Conservation (phyloP, 192 early-diverging fungal species). For the Podila epigama region DNA sequence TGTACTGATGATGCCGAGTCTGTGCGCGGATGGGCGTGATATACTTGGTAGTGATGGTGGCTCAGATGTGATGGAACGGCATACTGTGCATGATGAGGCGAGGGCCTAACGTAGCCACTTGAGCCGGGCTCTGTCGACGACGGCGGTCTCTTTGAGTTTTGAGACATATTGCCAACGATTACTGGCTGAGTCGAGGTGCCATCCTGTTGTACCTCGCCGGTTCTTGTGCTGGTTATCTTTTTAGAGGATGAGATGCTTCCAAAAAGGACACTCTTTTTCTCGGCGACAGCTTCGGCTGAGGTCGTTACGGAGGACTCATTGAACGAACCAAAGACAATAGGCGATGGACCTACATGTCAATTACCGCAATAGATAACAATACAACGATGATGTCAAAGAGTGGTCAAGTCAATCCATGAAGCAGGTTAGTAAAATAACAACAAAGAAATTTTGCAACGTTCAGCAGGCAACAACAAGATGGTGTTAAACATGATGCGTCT, state of each 20-base stretch:
- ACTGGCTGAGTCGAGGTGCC: too few species aligned
- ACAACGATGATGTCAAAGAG: too few species aligned
- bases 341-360: constrained; percentile 16
- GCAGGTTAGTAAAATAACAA: not conserved
- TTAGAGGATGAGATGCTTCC: constrained; percentile 5
- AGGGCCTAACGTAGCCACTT: too few species aligned
- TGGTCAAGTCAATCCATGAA: too few species aligned
- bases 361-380: too few species aligned
- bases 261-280: constrained; percentile 1
- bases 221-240: constrained; percentile 6
- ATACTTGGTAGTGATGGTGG: constrained; percentile 7
- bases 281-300: constrained; percentile 1
- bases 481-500: not conserved
- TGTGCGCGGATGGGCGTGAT: constrained; percentile 6
- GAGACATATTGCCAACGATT: too few species aligned
- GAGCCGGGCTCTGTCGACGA: too few species aligned
- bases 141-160: too few species aligned
- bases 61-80: constrained; percentile 12
- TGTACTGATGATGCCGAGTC: constrained; percentile 24
- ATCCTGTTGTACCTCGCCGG: too few species aligned
- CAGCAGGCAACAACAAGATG: not conserved
- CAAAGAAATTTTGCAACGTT: not conserved
- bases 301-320: constrained; percentile 22
- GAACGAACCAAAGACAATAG: constrained; percentile 42
- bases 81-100: constrained; percentile 13